These are phyloP conservation scores for Septoria linicola DNA, from an alignment of 2,329 filamentous ascomycete species.

Conservation along the genomic window DNA sequence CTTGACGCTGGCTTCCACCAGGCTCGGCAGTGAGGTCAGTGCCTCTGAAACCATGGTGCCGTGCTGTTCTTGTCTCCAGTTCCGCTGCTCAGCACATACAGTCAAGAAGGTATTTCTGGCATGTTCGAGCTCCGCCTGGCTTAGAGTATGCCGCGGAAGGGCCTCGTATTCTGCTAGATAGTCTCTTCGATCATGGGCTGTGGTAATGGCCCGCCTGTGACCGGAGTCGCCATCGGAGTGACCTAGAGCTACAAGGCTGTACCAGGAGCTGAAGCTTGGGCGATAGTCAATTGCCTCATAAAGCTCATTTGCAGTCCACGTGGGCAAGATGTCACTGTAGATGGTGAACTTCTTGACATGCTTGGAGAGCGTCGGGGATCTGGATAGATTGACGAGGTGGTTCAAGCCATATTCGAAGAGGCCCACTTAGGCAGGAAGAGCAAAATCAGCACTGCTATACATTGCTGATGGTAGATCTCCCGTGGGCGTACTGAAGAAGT, in stretches of 20 bases:
- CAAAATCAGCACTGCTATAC: too few relatives aligned
- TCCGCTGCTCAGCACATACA: constrained; percentile 8
- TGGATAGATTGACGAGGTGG: constrained; percentile 23
- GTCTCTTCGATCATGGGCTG: background rate
- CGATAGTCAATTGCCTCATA: constrained; percentile 15
- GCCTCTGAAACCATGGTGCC: constrained; percentile 22
- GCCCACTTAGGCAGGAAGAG: constrained; percentile 5
- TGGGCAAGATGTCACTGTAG: constrained; percentile 31
- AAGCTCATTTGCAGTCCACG: constrained; percentile 16
- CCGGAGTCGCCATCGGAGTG: background rate
- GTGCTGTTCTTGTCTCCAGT: constrained; percentile 21
- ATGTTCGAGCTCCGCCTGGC: constrained; percentile 16
- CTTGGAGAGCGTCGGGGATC: constrained; percentile 25
- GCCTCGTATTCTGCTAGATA: constrained; percentile 15
- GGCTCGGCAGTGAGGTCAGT: constrained; percentile 26
- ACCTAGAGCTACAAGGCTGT: background rate
- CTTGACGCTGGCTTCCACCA: constrained; percentile 20
- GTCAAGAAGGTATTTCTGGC: constrained; percentile 16
- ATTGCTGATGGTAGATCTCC: too few relatives aligned
- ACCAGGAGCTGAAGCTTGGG: constrained; percentile 15
- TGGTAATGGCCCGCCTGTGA: background rate
- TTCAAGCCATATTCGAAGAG: constrained; percentile 27
- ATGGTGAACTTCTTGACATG: constrained; percentile 33
- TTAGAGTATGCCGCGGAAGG: constrained; percentile 22
- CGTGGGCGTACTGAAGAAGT: constrained; percentile 23